Base-by-base conservation (phyloP, 163 green algal species). In the Trebouxiophyceae sp. region DNA sequence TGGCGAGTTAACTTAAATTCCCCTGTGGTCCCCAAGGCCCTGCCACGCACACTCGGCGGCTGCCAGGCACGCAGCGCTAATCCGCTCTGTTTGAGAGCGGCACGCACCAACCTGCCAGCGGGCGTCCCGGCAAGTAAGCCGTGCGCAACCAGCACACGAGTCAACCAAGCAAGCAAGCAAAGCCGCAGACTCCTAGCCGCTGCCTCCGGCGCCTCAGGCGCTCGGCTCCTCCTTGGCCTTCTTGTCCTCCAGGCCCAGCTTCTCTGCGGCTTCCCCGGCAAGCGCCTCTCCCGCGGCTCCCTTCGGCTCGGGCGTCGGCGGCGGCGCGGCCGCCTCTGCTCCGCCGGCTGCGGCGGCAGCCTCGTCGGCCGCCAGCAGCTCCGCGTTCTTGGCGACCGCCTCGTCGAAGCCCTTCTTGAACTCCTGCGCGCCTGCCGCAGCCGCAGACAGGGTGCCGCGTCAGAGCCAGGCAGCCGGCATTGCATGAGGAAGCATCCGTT, bases 401-500 rank as follows among this genome's bases (percentile, higher is more conserved):
- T 89, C 78, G 68, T 95, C 87, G 70, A 91, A 95, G 57, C 85
- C 76, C 28, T 78, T 75, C 73, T 93, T 89, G 78, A 96, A 97
- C 69, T 92, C 80, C 74, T 89, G 73, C 4, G 88, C 88, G 70
- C 90, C 81, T 87, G 77, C 55, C 67, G 30, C 28, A 27, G 30
- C 4, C 24, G n/a, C 3, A 30, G 47, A 5, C 8, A 5, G 3
- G 4, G 5, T 4, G 45, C 31, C 26, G 5, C 23, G n/a, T n/a
- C n/a, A n/a, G n/a, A 4, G n/a, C 8, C 2, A 56, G 23, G 5
- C 24, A 67, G 5, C 45, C 16, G 50, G 16, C 22, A 30, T 59
- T 47, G 34, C 59, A 3, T 44, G 30, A n/a, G n/a, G n/a, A n/a
- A n/a, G n/a, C n/a, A n/a, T n/a, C n/a, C n/a, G n/a, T n/a, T n/a